A percentile compares a stretch with the other conserved stretches of the same genome.
These are phyloP conservation scores for Saccharomyces pastorianus DNA, from an alignment of 1,139 yeast genomes.

Conservation along the genomic window DNA sequence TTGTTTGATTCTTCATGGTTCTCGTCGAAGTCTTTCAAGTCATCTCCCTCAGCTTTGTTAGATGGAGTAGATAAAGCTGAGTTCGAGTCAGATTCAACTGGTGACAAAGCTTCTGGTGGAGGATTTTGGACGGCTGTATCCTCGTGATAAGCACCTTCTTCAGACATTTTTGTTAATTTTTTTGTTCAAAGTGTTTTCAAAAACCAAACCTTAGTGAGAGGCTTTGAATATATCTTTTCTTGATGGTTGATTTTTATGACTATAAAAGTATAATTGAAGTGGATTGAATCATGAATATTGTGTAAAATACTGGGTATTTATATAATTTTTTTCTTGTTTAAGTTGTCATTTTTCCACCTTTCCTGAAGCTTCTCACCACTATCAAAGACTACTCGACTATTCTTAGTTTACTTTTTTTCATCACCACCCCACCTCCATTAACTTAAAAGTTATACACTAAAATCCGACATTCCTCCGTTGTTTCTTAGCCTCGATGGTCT, in stretches of 20 bases:
- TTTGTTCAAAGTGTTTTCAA: neutral
- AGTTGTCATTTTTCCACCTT: neutral
- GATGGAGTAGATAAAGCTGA: constrained; percentile 19
- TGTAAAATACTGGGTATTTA: neutral
- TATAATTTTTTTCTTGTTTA: neutral
- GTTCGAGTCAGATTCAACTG: constrained; percentile 13
- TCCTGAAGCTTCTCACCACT: too few species aligned
- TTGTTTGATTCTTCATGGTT: constrained; percentile 7
- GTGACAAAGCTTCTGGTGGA: constrained; percentile 12
- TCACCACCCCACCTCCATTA: neutral
- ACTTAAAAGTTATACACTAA: neutral
- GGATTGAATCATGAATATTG: neutral
- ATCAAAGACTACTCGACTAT: too few species aligned
- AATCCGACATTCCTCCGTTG: neutral
- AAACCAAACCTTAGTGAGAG: neutral
- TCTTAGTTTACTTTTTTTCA: too few species aligned
- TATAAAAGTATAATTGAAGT: neutral
- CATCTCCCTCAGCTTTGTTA: constrained; percentile 17
- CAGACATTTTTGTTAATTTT: constrained; percentile 6
- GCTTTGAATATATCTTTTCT: neutral
- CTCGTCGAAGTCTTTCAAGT: constrained; percentile 10
- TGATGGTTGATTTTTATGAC: neutral
- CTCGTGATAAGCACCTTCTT: constrained; percentile 5
- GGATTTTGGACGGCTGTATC: constrained; percentile 2
- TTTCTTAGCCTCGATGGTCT: neutral